Evolutionary conservation across 2,329 filamentous ascomycete species (phyloP).

Genomic region (Calonectria pauciramosa): DNA sequence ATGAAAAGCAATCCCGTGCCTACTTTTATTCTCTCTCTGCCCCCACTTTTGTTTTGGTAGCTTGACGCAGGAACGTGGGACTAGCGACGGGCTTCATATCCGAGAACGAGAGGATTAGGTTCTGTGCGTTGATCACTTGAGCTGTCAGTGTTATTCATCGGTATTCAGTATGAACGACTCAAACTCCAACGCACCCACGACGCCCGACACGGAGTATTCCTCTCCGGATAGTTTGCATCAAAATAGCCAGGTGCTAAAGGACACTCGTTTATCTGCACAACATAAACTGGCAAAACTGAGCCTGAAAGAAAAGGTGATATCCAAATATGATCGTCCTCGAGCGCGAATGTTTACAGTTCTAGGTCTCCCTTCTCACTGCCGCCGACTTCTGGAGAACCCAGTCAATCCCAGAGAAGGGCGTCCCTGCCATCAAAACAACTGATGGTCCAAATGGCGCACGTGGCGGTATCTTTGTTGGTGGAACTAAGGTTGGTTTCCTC

Average conservation of each 20-base stretch:
- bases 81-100: not conserved
- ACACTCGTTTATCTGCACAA: conserved; percentile 57
- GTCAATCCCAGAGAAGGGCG: conserved; percentile 71
- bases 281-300: conserved; percentile 67
- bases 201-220: conserved; percentile 65
- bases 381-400: conserved; percentile 80
- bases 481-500: conserved; percentile 65
- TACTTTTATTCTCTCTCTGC: not conserved
- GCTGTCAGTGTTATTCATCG: not conserved
- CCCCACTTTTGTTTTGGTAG: not conserved
- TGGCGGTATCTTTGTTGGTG: conserved; percentile 77
- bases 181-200: conserved; percentile 51
- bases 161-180: conserved; percentile 36
- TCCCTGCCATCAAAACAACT: conserved; percentile 75
- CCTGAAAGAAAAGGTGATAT: conserved; percentile 68
- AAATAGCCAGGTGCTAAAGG: conserved; percentile 51
- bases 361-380: conserved; percentile 72
- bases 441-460: conserved; percentile 80
- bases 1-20: not conserved
- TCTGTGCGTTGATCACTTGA: not conserved
- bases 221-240: conserved; percentile 59
- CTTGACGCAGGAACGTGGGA: not conserved
- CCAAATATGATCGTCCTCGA: not conserved
- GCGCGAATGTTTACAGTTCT: not conserved
- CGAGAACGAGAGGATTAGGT: not conserved